Evolutionary conservation across 2,329 filamentous ascomycete species (phyloP).

Genomic region (Phyllosticta citriasiana): DNA sequence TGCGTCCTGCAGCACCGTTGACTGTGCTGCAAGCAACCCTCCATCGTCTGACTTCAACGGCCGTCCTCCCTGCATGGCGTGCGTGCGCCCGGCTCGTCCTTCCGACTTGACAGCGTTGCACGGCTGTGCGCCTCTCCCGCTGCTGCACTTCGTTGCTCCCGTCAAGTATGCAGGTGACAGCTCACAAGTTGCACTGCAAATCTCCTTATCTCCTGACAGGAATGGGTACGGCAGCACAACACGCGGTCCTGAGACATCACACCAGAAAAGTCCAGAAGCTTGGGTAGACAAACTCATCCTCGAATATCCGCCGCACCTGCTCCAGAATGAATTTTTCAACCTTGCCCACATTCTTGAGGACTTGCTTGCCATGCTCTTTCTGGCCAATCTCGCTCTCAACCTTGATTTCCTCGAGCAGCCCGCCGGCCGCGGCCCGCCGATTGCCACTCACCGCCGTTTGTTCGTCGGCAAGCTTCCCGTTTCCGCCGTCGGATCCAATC

Average conservation of each 20-base stretch:
- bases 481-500: slow-evolving; percentile 33
- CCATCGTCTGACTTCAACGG: not conserved
- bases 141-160: slow-evolving; percentile 7
- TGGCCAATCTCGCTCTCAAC: slow-evolving; percentile 98
- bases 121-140: slow-evolving; percentile 11
- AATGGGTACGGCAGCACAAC: slow-evolving; percentile 6
- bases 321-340: slow-evolving; percentile 96
- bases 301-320: slow-evolving; percentile 92
- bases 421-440: slow-evolving; percentile 48
- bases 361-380: slow-evolving; percentile 83
- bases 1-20: not conserved
- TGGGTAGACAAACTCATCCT: slow-evolving; percentile 96
- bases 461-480: slow-evolving; percentile 15
- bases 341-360: slow-evolving; percentile 96
- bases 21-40: not conserved
- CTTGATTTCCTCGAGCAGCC: slow-evolving; percentile 80
- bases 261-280: slow-evolving; percentile 98
- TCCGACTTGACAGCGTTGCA: slow-evolving; percentile 7
- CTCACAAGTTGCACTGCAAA: slow-evolving; percentile 9
- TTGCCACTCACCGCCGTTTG: not conserved
- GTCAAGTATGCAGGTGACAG: slow-evolving; percentile 10
- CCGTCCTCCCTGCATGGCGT: slow-evolving; percentile 7
- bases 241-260: slow-evolving; percentile 29
- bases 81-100: slow-evolving; percentile 7
- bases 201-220: slow-evolving; percentile 8